Percentiles rank a stretch among this genome's conserved stretches.
Evolutionary conservation across 2,329 filamentous ascomycete species (phyloP).

Genomic region (Sclerotinia spermophila): DNA sequence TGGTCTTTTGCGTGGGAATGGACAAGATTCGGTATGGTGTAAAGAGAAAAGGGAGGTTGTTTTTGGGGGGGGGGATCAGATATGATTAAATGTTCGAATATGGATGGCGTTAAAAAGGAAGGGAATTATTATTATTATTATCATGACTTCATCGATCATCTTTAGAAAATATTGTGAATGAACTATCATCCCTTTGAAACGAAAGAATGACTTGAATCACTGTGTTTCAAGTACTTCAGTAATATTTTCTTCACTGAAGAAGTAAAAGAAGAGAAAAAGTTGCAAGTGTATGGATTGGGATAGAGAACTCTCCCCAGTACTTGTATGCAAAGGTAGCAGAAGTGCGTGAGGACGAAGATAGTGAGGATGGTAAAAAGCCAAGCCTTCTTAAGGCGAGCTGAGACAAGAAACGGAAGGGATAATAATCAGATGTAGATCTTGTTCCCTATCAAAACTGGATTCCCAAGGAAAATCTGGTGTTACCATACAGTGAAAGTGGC

Average conservation of each 20-base stretch:
- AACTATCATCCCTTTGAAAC: not conserved
- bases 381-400: not conserved
- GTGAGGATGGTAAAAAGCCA: not conserved
- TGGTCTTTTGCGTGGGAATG: not conserved
- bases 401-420: not conserved
- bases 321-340: not conserved
- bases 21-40: constrained; percentile 1
- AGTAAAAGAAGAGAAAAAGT: not conserved
- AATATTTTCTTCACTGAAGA: not conserved
- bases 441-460: not conserved
- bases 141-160: not conserved
- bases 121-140: not conserved
- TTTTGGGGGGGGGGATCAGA: not conserved
- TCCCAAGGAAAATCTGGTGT: not conserved
- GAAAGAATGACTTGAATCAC: not conserved
- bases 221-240: not conserved
- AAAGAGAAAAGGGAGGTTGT: not conserved
- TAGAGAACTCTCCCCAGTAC: not conserved
- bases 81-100: not conserved
- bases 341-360: not conserved
- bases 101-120: constrained; percentile 2
- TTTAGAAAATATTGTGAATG: not conserved
- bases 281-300: not conserved
- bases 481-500: not conserved
- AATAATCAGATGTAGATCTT: not conserved